Percentiles rank a stretch among this genome's conserved stretches.
These are phyloP conservation scores for Rhodotorula sp. DNA, from an alignment of 1,284 basidiomycete species.

Conservation along the genomic window DNA sequence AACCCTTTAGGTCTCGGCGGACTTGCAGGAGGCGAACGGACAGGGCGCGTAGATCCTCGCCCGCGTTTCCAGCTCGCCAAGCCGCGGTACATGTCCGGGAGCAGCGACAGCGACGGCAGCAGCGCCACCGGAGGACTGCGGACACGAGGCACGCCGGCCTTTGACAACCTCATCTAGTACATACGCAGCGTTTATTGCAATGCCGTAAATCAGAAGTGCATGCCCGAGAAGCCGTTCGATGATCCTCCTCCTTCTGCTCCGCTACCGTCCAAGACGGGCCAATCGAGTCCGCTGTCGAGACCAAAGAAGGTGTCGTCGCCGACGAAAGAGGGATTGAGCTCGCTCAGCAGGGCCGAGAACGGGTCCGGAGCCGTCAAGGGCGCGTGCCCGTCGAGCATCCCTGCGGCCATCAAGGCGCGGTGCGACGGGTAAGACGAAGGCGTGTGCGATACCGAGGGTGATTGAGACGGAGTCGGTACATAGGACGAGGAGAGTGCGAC, in stretches of 20 bases:
- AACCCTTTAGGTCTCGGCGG: background rate
- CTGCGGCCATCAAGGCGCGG: background rate
- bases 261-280: constrained; percentile 2
- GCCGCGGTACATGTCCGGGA: background rate
- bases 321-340: constrained; percentile 29
- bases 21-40: background rate
- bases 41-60: background rate
- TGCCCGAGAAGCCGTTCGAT: background rate
- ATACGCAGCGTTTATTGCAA: background rate
- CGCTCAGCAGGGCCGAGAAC: constrained; percentile 30
- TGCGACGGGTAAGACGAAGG: background rate
- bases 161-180: too few relatives aligned
- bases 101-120: background rate
- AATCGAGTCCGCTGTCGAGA: constrained; percentile 20
- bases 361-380: constrained; percentile 20
- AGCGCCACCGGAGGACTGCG: background rate
- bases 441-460: background rate
- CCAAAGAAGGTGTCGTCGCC: constrained; percentile 17
- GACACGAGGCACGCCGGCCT: background rate
- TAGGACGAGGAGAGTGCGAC: background rate
- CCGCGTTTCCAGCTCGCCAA: background rate
- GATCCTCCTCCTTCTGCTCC: background rate
- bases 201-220: background rate
- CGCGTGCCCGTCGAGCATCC: background rate
- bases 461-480: background rate